Percentiles rank a stretch among this genome's conserved stretches.
Evolutionary conservation across 176 grass and related monocot species (phyloP).

Genomic region (Oryza meyeriana): DNA sequence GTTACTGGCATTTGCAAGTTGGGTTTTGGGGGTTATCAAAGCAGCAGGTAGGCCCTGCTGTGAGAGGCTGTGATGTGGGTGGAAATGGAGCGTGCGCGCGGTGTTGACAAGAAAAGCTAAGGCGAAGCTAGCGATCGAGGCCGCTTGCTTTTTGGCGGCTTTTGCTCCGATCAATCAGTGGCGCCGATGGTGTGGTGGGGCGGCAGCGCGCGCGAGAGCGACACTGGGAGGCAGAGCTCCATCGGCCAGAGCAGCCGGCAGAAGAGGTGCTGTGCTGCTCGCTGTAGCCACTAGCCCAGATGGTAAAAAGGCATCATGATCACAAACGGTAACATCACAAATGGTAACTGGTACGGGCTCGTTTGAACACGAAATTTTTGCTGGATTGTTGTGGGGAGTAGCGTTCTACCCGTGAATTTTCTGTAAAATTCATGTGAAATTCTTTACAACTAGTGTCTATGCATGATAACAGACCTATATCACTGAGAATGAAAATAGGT

Average conservation of each 20-base stretch:
- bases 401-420: too few relatives aligned
- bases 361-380: neutral
- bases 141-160: neutral
- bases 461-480: too few relatives aligned
- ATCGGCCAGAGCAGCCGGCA: neutral
- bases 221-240: neutral
- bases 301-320: neutral
- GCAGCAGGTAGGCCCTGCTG: too few relatives aligned
- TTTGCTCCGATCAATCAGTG: neutral
- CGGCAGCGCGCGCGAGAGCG: neutral
- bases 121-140: neutral
- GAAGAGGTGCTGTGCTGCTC: neutral
- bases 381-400: too few relatives aligned
- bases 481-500: too few relatives aligned
- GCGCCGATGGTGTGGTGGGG: neutral
- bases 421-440: too few relatives aligned
- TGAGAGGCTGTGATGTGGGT: neutral
- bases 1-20: conserved; percentile 6
- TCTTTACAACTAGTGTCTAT: too few relatives aligned
- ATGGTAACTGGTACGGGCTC: neutral
- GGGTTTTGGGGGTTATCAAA: neutral
- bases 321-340: too few relatives aligned
- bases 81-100: conserved; percentile 11
- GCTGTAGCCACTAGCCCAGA: neutral
- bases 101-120: neutral